A percentile compares a stretch with the other conserved stretches of the same genome.
phyloP scores from a whole-genome alignment of 2,329 filamentous ascomycete species.

The Trichoderma citrinoviride region DNA sequence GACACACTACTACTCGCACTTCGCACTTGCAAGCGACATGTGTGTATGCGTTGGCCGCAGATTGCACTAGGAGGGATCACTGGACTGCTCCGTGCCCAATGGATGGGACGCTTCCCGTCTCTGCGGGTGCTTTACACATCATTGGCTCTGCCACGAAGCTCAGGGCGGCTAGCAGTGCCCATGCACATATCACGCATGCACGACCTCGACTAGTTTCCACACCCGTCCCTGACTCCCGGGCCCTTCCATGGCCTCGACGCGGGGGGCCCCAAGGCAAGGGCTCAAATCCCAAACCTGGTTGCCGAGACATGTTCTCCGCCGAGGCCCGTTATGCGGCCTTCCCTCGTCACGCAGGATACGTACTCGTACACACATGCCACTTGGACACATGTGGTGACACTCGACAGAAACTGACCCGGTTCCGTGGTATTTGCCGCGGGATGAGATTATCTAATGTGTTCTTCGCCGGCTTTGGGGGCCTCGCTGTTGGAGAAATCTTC shows the following conservation, averaged over 20 bases:
- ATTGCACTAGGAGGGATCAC: not conserved
- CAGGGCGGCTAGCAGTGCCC: constrained; percentile 18
- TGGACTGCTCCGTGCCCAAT: not conserved
- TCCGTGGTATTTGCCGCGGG: constrained; percentile 1
- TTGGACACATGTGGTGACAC: constrained; percentile 3
- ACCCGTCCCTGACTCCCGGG: constrained; percentile 22
- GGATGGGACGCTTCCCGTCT: not conserved
- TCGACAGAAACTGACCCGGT: not conserved
- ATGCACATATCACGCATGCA: constrained; percentile 21
- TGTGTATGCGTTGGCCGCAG: constrained; percentile 9
- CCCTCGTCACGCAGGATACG: constrained; percentile 15
- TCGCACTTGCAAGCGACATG: not conserved
- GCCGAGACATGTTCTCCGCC: constrained; percentile 14
- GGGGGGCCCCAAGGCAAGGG: constrained; percentile 18
- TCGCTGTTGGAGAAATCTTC: not conserved
- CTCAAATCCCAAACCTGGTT: constrained; percentile 18
- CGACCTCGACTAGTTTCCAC: constrained; percentile 20
- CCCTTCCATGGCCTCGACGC: constrained; percentile 6
- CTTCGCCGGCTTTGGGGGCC: not conserved
- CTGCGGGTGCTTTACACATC: not conserved
- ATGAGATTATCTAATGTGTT: not conserved
- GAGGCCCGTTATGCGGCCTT: constrained; percentile 22
- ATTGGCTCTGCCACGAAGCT: constrained; percentile 4
- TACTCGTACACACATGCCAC: not conserved
- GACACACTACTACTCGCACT: not conserved